Base-by-base conservation (phyloP, 805 yeast genomes). In the Kurtzmaniella fragi region DNA sequence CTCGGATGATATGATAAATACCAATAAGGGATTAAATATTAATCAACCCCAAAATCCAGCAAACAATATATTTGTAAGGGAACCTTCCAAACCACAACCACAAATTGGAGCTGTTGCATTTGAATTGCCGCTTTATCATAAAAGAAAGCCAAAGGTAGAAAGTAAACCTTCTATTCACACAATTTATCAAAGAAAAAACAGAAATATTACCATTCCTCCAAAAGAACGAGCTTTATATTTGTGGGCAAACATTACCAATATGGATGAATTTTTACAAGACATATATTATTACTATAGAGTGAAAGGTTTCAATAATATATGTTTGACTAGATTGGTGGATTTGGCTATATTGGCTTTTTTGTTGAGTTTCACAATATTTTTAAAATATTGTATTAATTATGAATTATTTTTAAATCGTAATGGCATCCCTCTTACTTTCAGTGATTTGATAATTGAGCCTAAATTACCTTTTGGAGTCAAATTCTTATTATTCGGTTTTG, bases 231-330 rank as follows among this genome's bases (percentile, higher is more conserved):
- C 98, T 0, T 66, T 85, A 13, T 93, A 97, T 88, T 74, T 87
- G 43, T 93, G 99, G 98, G 95, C 98, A 1, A 93, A 93, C 53
- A 87, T 93, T 17, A 87, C 85, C 48, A 93, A 93, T 58, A 72
- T 93, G 57, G 99, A 93, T 62, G 75, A 78, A 34, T 93, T 91
- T 51, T 67, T 93, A 14, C 79, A 78, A 38, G 95, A 91, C 49
- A 76, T 90, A 9, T 93, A 93, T 60, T 71, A 73, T 37, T 93
- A 89, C 56, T 93, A 85, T 57, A 65, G 83, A 20, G 95, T 95
- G 2, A 86, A 82, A 55, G 99, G 99, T 0, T 73, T 82, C 42
- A 70, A 73, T 35, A 86, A 95, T 55, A 87, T 91, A n/a, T 57
- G 87, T 10, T 57, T 88, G 23, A 70, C 81, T 14, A 76, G 83